phyloP scores from a whole-genome alignment of 768 basidiomycete species.

The Termitomyces heimii region DNA sequence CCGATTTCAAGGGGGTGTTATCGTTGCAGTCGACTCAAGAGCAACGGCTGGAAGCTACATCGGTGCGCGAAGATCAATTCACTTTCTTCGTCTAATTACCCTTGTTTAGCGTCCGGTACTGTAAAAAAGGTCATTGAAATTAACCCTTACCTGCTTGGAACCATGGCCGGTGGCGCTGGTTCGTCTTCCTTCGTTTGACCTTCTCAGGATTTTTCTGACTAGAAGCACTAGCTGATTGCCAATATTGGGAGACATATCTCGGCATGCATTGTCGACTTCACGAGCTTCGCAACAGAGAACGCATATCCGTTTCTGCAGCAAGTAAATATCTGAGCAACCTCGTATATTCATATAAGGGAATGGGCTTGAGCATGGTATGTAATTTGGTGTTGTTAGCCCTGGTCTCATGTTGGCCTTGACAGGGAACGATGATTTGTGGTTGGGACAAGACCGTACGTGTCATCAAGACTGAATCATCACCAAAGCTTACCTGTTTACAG shows the following conservation, averaged over 20 bases:
- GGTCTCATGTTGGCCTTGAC: not conserved
- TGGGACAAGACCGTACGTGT: conserved; percentile 93
- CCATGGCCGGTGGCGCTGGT: conserved; percentile 99
- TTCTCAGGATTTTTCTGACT: not conserved
- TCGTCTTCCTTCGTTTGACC: conserved; percentile 19
- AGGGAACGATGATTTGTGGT: conserved; percentile 99
- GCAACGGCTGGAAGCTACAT: conserved; percentile 97
- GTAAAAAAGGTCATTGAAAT: conserved; percentile 99
- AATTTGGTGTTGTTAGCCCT: not conserved
- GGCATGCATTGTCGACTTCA: conserved; percentile 97
- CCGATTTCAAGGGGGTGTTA: conserved; percentile 93
- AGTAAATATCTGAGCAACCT: conserved; percentile 97
- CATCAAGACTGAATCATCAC: not conserved
- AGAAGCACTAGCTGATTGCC: conserved; percentile 70
- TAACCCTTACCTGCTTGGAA: conserved; percentile 97
- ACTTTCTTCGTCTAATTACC: not conserved
- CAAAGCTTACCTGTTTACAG: conserved; percentile 26
- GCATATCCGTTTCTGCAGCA: conserved; percentile 98
- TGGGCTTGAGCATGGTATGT: conserved; percentile 97
- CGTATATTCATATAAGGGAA: conserved; percentile 97
- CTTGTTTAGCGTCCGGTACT: conserved; percentile 79
- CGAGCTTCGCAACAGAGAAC: conserved; percentile 92
- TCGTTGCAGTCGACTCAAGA: conserved; percentile 98
- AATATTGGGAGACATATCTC: conserved; percentile 98
- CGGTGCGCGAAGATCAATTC: conserved; percentile 45